Percentiles rank a stretch among this genome's conserved stretches.
phyloP scores from a whole-genome alignment of 2,329 filamentous ascomycete species.

The Didymella sp. region DNA sequence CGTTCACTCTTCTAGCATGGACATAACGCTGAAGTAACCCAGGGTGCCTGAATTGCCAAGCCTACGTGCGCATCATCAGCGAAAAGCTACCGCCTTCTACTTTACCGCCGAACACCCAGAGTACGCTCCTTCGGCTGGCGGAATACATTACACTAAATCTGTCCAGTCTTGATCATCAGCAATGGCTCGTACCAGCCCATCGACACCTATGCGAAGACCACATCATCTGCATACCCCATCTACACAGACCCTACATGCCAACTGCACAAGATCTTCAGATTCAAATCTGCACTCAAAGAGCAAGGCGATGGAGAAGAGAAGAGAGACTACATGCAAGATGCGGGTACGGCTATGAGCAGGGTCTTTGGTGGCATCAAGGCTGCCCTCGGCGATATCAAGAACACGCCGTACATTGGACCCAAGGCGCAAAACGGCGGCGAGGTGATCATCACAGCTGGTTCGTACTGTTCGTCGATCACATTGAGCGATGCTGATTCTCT shows the following conservation, averaged over 20 bases:
- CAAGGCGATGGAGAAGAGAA: slow-evolving; percentile 20
- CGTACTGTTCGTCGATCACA: not conserved
- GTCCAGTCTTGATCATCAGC: slow-evolving; percentile 29
- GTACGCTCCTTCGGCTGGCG: slow-evolving; percentile 9
- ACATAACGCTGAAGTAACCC: not conserved
- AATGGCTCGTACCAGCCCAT: slow-evolving; percentile 38
- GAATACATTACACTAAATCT: not conserved
- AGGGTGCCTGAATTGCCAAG: slow-evolving; percentile 40
- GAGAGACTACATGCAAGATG: slow-evolving; percentile 34
- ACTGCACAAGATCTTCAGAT: slow-evolving; percentile 31
- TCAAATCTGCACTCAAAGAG: slow-evolving; percentile 29
- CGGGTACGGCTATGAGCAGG: slow-evolving; percentile 22
- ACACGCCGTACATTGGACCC: slow-evolving; percentile 30
- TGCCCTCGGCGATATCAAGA: slow-evolving; percentile 26
- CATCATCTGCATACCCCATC: slow-evolving; percentile 31
- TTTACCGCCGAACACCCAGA: slow-evolving; percentile 28
- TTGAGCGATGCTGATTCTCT: not conserved
- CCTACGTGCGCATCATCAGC: slow-evolving; percentile 30
- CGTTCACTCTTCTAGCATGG: not conserved
- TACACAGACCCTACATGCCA: slow-evolving; percentile 33
- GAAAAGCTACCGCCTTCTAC: slow-evolving; percentile 28
- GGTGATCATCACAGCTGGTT: slow-evolving; percentile 28
- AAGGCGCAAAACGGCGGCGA: slow-evolving; percentile 37
- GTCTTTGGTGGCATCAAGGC: slow-evolving; percentile 30
- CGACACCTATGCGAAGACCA: slow-evolving; percentile 23